Percentiles rank a stretch among this genome's conserved stretches.
Conservation (phyloP, 2,329 filamentous ascomycete species). For the Xylaria sp. region DNA sequence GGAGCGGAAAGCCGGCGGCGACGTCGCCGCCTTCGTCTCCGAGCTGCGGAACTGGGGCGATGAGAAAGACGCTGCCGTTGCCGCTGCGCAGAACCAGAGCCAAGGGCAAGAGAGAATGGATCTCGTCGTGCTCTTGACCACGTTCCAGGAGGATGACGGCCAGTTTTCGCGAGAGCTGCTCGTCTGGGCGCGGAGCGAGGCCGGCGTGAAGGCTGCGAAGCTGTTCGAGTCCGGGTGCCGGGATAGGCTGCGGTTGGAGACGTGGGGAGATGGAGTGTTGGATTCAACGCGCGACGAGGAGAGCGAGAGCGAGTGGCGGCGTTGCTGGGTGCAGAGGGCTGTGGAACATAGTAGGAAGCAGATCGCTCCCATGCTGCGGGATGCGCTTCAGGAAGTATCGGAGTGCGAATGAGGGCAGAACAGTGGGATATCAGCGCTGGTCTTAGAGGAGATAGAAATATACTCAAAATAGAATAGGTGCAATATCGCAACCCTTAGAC, state of each 20-base stretch:
- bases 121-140: slow-evolving; percentile 76
- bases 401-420: neutral
- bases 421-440: neutral
- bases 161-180: slow-evolving; percentile 74
- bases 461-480: neutral
- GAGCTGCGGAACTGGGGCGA: slow-evolving; percentile 43
- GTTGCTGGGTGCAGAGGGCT: slow-evolving; percentile 74
- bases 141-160: slow-evolving; percentile 63
- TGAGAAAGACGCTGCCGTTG: slow-evolving; percentile 19
- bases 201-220: slow-evolving; percentile 62
- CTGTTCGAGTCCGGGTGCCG: slow-evolving; percentile 62
- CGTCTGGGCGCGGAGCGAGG: slow-evolving; percentile 68
- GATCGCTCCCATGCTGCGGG: slow-evolving; percentile 73
- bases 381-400: slow-evolving; percentile 58
- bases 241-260: slow-evolving; percentile 65
- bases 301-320: slow-evolving; percentile 47
- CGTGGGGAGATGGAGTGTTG: slow-evolving; percentile 62
- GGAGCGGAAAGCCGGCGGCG: slow-evolving; percentile 59
- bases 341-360: slow-evolving; percentile 74
- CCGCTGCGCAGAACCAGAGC: slow-evolving; percentile 52
- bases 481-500: neutral
- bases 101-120: slow-evolving; percentile 66
- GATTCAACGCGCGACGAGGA: slow-evolving; percentile 46
- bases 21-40: slow-evolving; percentile 57
- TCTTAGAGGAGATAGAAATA: neutral